phyloP scores from a whole-genome alignment of 495 filamentous ascomycete genomes.

The Hypoxylon perforatum region DNA sequence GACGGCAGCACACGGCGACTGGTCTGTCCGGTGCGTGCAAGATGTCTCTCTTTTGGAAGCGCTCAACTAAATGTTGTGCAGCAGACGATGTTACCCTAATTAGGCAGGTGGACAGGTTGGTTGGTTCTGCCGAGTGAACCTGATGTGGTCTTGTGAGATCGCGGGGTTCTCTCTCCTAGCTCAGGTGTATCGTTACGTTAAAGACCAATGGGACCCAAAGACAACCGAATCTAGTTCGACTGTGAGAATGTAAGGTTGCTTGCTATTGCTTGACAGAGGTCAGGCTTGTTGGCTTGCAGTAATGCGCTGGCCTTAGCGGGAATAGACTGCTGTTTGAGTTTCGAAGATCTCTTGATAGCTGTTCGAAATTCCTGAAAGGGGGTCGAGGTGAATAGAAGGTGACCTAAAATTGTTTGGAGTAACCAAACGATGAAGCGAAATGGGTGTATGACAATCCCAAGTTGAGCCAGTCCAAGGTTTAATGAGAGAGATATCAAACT shows the following conservation, averaged over 20 bases:
- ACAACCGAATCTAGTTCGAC: conserved; percentile 19
- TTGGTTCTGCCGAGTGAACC: conserved; percentile 36
- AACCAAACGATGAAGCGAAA: conserved; percentile 33
- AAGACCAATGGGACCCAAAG: conserved; percentile 18
- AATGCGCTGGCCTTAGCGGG: background rate
- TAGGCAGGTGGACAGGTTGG: conserved; percentile 41
- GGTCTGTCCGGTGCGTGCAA: conserved; percentile 20
- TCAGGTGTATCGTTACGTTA: conserved; percentile 43
- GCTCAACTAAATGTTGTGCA: conserved; percentile 29
- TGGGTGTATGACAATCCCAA: conserved; percentile 25
- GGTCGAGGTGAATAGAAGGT: conserved; percentile 15
- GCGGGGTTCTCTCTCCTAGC: conserved; percentile 28
- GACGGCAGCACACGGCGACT: conserved; percentile 24
- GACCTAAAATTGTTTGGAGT: conserved; percentile 28
- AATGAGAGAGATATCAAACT: conserved; percentile 32
- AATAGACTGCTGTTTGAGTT: conserved; percentile 3
- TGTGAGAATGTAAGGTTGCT: conserved; percentile 39
- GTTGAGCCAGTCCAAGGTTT: conserved; percentile 30
- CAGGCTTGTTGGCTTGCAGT: background rate
- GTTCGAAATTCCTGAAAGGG: conserved; percentile 36
- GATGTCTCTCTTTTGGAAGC: conserved; percentile 27
- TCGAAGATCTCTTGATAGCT: conserved; percentile 20
- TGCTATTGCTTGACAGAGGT: conserved; percentile 27
- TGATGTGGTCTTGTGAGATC: conserved; percentile 42
- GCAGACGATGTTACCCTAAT: conserved; percentile 41